phyloP scores from a whole-genome alignment of 1,284 basidiomycete genomes.

The Phylloporus sp. region DNA sequence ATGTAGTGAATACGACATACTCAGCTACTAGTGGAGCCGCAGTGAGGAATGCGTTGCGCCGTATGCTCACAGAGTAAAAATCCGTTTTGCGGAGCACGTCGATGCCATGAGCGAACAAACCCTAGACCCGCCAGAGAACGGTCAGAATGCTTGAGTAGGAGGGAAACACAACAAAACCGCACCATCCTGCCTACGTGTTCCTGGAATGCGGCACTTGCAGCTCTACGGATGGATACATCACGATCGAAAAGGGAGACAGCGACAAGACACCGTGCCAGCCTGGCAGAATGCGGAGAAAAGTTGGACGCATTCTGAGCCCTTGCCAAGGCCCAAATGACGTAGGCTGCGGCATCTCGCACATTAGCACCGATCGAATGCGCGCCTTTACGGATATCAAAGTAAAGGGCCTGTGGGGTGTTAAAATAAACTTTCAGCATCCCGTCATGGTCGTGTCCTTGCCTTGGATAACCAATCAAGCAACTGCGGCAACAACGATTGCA shows the following conservation, averaged over 20 bases:
- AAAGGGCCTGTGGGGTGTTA: conserved; percentile 68
- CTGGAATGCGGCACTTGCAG: conserved; percentile 97
- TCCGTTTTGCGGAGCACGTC: conserved; percentile 91
- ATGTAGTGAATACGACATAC: conserved; percentile 50
- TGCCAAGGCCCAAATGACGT: conserved; percentile 94
- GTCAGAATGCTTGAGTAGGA: conserved; percentile 15
- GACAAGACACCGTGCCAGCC: conserved; percentile 74
- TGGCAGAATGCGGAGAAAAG: conserved; percentile 65
- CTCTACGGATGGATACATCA: conserved; percentile 94
- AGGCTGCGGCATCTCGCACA: conserved; percentile 94
- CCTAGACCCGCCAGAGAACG: conserved; percentile 49
- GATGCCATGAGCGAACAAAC: conserved; percentile 91
- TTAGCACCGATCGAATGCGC: conserved; percentile 93
- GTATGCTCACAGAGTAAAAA: conserved; percentile 91
- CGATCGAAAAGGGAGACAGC: conserved; percentile 88
- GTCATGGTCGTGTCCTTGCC: conserved; percentile 45
- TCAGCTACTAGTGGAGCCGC: conserved; percentile 87
- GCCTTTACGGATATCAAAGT: conserved; percentile 92
- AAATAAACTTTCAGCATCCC: conserved; percentile 13
- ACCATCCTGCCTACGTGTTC: conserved; percentile 96
- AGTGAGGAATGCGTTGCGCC: conserved; percentile 81
- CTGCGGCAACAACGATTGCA: conserved; percentile 61
- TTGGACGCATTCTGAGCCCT: conserved; percentile 68
- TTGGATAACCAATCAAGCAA: conserved; percentile 81
- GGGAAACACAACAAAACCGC: conserved; percentile 34